Evolutionary conservation across 176 grass and related monocot genomes (phyloP).

Genomic region (Rhipidocladum racemiflorum): DNA sequence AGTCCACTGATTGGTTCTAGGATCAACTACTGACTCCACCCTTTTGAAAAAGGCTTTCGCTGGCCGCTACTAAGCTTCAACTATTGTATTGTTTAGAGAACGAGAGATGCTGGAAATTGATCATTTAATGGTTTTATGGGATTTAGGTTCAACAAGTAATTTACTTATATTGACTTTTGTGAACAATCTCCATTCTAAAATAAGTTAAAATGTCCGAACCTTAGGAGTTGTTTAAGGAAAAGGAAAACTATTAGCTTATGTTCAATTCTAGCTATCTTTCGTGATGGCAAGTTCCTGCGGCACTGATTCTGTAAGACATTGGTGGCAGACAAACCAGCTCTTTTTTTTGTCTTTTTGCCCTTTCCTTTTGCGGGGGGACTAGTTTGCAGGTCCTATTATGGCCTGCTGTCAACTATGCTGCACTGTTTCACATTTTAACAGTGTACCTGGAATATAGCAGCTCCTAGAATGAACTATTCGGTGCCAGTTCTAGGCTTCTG

Average conservation of each 20-base stretch:
- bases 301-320: constrained; percentile 22
- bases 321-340: constrained; percentile 1
- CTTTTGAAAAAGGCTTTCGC: no score
- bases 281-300: constrained; percentile 8
- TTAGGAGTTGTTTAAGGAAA: background rate
- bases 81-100: background rate
- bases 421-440: constrained; percentile 1
- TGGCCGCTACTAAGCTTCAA: background rate
- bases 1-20: no score
- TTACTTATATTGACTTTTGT: background rate
- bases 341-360: background rate
- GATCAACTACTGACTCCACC: no score
- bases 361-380: background rate
- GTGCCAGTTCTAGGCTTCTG: constrained; percentile 19
- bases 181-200: background rate
- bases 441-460: constrained; percentile 14
- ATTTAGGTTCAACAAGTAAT: constrained; percentile 1
- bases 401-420: constrained; percentile 15
- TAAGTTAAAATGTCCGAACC: background rate
- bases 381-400: constrained; percentile 4
- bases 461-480: constrained; percentile 5
- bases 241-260: background rate
- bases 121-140: constrained; percentile 1
- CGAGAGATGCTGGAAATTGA: background rate
- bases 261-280: constrained; percentile 8